Conservation (phyloP, 2,329 filamentous ascomycete species). For the Bipolaris gigantea region DNA sequence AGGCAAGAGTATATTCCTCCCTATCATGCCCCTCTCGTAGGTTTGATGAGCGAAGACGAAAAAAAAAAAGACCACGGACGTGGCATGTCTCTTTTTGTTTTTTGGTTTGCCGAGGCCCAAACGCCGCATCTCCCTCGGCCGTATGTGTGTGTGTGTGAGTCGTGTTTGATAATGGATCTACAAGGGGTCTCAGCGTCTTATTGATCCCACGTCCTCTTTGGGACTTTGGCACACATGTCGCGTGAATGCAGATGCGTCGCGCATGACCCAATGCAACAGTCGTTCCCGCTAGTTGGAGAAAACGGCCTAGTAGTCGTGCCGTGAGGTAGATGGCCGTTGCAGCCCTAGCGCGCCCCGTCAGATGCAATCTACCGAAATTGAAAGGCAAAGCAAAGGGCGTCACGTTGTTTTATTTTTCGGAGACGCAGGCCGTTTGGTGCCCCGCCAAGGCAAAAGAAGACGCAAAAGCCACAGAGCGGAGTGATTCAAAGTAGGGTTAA, state of each 20-base stretch:
- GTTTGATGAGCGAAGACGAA: too few species aligned
- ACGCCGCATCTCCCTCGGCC: neutral
- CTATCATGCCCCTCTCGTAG: too few species aligned
- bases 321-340: constrained; percentile 13
- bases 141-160: neutral
- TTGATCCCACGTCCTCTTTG: neutral
- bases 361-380: constrained; percentile 14
- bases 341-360: constrained; percentile 10
- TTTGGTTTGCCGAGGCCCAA: neutral
- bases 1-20: neutral
- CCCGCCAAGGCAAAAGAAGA: constrained; percentile 11
- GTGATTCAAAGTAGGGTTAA: neutral
- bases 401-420: neutral
- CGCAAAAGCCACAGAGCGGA: neutral
- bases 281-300: neutral
- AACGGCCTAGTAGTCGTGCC: neutral
- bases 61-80: too few species aligned
- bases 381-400: constrained; percentile 4
- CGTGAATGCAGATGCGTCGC: constrained; percentile 1
- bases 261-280: neutral
- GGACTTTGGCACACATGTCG: neutral
- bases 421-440: neutral
- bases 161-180: neutral
- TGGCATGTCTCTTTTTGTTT: neutral
- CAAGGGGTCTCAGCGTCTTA: neutral